A percentile compares a stretch with the other conserved stretches of the same genome.
Evolutionary conservation across 305 asterid genomes (phyloP).

Genomic region (Rubia peregrina): DNA sequence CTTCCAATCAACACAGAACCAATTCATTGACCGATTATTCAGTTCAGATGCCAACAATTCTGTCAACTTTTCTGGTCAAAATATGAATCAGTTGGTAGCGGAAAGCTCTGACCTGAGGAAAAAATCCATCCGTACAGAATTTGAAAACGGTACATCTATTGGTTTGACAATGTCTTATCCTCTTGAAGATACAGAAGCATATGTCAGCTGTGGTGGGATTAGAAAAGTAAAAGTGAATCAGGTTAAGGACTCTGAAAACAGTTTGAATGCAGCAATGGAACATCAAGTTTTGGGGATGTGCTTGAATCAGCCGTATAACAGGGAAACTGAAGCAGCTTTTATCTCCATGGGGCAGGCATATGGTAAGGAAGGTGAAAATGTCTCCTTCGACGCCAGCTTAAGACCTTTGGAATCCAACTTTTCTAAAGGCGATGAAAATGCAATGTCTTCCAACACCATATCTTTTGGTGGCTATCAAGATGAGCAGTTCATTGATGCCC

Average conservation of each 20-base stretch:
- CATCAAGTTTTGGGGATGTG: constrained; percentile 38
- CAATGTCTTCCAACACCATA: constrained; percentile 34
- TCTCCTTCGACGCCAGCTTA: constrained; percentile 35
- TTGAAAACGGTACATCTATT: constrained; percentile 47
- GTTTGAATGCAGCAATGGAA: constrained; percentile 35
- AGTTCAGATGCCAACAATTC: constrained; percentile 44
- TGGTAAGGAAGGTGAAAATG: constrained; percentile 52
- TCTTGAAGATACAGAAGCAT: constrained; percentile 49
- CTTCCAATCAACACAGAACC: constrained; percentile 47
- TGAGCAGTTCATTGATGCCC: constrained; percentile 50
- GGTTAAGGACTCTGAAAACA: constrained; percentile 57
- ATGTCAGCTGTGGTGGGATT: constrained; percentile 47
- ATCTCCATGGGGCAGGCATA: constrained; percentile 47
- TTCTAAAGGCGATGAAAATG: constrained; percentile 37
- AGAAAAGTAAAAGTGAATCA: constrained; percentile 64
- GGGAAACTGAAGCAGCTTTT: constrained; percentile 43
- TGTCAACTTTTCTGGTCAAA: constrained; percentile 29
- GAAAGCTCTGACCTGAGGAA: constrained; percentile 35
- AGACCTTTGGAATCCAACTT: constrained; percentile 36
- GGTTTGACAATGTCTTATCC: constrained; percentile 72
- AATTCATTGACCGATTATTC: constrained; percentile 62
- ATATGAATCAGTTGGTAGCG: constrained; percentile 33
- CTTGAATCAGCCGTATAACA: constrained; percentile 45
- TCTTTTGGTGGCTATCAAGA: constrained; percentile 66
- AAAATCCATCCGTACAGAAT: constrained; percentile 31